Evolutionary conservation across 2,329 filamentous ascomycete species (phyloP), one percentile per base, ranked within the genome.

Genomic region (Colletotrichum higginsianum): DNA sequence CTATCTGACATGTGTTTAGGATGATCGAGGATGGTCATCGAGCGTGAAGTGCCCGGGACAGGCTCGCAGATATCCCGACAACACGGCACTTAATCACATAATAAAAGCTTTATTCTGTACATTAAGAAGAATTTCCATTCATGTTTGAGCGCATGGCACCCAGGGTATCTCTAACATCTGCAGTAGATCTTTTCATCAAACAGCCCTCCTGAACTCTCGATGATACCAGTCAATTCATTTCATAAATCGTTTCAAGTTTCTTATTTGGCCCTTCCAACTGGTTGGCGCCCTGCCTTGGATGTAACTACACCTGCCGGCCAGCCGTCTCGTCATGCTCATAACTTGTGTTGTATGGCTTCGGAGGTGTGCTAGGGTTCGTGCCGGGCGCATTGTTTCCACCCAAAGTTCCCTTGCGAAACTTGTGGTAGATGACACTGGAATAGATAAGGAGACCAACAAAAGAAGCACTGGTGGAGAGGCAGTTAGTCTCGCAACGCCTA

Each of bases 401-500:
- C 21, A 74, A 47, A 15, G 71, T 67, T 15, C 73, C 71, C 61
- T 68, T 73, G 57, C 71, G 64, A 49, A 70, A 57, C 52, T 42
- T 73, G 74, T 80, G 78, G 76, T 72, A 81, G 67, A 81, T 72
- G 63, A 81, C 62, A 58, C 71, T 58, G 26, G 79, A 76, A 72
- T 81, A 81, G 58, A 80, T 74, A 64, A 81, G 77, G 16, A 81
- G 74, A 30, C 78, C 79, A 38, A 80, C 30, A 73, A 80, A 81
- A 66, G 79, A 78, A 35, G 79, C 73, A 16, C 80, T 81, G 11
- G 4, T 8, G 9, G 6, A 38, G 35, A 1, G 1, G 40, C 2
- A 26, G 42, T 69, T 7, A 72, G 49, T 30, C 30, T 2, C 23
- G 9, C 1, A 23, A 5, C 61, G 38, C 38, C 8, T 23, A 12